Conservation (phyloP, 1,284 basidiomycete species). For the Farysia itapuensis region DNA sequence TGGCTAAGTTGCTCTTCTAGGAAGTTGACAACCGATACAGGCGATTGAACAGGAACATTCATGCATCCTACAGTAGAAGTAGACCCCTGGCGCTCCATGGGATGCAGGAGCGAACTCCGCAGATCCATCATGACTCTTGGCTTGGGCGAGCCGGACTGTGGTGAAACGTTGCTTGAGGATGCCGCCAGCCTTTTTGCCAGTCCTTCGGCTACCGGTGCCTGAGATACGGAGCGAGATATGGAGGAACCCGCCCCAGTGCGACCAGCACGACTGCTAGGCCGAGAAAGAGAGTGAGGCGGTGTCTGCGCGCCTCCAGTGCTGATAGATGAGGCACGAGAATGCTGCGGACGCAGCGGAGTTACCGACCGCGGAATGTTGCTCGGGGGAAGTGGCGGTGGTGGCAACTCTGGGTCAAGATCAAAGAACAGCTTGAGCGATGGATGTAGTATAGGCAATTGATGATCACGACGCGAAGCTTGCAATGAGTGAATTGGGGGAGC, state of each 20-base stretch:
- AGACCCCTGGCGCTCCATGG: background rate
- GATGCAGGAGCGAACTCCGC: background rate
- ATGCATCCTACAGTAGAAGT: no score
- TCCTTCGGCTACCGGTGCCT: slow-evolving; percentile 1
- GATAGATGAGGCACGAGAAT: slow-evolving; percentile 21
- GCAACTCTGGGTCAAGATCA: slow-evolving; percentile 33
- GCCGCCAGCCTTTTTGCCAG: no score
- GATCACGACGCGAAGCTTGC: slow-evolving; percentile 5
- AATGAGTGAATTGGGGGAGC: slow-evolving; percentile 5
- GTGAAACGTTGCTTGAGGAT: no score
- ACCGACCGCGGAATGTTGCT: slow-evolving; percentile 3
- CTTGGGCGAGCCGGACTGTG: no score
- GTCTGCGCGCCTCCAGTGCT: slow-evolving; percentile 15
- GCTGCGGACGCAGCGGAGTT: slow-evolving; percentile 15
- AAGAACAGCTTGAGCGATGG: slow-evolving; percentile 50
- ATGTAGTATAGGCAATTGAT: slow-evolving; percentile 45
- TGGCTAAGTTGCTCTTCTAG: background rate
- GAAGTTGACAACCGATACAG: background rate
- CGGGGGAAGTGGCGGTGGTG: slow-evolving; percentile 6
- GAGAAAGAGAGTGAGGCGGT: slow-evolving; percentile 11
- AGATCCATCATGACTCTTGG: background rate
- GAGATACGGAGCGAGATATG: slow-evolving; percentile 4
- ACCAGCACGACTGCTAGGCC: slow-evolving; percentile 25
- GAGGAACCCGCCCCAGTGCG: slow-evolving; percentile 1
- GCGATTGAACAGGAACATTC: background rate